Percentiles rank a stretch among this genome's conserved stretches.
These are phyloP conservation scores for Trichoderma lentiforme DNA, from an alignment of 2,329 filamentous ascomycete genomes.

Conservation along the genomic window DNA sequence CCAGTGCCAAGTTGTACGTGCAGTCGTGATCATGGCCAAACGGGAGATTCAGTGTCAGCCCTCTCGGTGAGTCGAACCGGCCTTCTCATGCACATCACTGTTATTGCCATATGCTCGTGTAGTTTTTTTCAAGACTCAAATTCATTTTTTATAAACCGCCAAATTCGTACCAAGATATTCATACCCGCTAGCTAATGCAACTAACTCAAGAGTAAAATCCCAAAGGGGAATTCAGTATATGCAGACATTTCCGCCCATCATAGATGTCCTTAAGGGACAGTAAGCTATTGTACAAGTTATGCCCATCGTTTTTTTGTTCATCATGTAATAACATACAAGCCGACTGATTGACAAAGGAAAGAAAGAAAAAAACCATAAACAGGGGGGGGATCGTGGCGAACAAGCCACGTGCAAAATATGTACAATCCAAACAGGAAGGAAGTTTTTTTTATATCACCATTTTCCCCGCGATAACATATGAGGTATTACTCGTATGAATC, in stretches of 20 bases:
- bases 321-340: conserved; percentile 5
- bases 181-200: conserved; percentile 10
- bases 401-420: neutral
- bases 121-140: neutral
- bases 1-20: neutral
- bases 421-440: conserved; percentile 6
- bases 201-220: neutral
- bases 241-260: conserved; percentile 13
- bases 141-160: neutral
- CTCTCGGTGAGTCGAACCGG: neutral
- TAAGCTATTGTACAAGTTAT: conserved; percentile 14
- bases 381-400: neutral
- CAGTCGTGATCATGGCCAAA: neutral
- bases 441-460: neutral
- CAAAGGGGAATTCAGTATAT: neutral
- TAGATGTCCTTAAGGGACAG: neutral
- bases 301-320: conserved; percentile 11
- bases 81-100: neutral
- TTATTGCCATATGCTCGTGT: neutral
- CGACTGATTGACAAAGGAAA: neutral
- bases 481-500: neutral
- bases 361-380: neutral
- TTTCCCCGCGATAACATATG: neutral
- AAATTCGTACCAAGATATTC: conserved; percentile 1
- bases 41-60: neutral